Base-by-base conservation (phyloP, 148 eudicot species). In the Camellia sinensis region DNA sequence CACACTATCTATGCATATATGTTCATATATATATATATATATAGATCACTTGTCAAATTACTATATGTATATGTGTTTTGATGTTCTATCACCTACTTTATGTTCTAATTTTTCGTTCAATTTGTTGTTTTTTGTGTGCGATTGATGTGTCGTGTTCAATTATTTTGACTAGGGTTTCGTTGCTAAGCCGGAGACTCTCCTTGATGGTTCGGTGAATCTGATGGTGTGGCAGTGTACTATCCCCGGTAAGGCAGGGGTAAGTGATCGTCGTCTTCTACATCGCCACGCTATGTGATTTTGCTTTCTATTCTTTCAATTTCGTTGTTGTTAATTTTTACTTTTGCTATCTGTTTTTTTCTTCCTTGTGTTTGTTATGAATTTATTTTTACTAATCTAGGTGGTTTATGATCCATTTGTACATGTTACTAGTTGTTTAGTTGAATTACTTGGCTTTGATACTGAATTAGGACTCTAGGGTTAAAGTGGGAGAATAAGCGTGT, bases 181-280 rank as follows among this genome's bases (percentile, higher is more conserved):
- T 46, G 98, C 98, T 19, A 94, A 85, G 81, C 98, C 98, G 11
- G 98, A 91, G 75, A 86, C 94, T 8, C 61, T 75, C 2, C 79
- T 87, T 0, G 97, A 94, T 85, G 97, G 98, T 46, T 80, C 95
- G 3, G 87, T 91, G 57, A 92, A 94, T 88, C 72, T 94, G 84
- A 84, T 94, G 84, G 65, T 88, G 45, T 94, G 98, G 98, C 86
- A 89, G 46, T 94, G 98, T 78, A 81, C 84, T 67, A 92, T 94
- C 71, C 98, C 98, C 78, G 98, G 98, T 22, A 92, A 92, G 82
- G 19, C 88, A 6, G 93, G 91, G 81, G 98, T 94, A 84, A 77
- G 86, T 80, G 6, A 14, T 18, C 40, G 12, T 71, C 13, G 7
- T 45, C 53, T 63, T 29, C 56, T 64, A 11, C 57, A 14, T 50